Evolutionary conservation across 1,284 basidiomycete genomes (phyloP).

Genomic region (Rhodotorula sp.): DNA sequence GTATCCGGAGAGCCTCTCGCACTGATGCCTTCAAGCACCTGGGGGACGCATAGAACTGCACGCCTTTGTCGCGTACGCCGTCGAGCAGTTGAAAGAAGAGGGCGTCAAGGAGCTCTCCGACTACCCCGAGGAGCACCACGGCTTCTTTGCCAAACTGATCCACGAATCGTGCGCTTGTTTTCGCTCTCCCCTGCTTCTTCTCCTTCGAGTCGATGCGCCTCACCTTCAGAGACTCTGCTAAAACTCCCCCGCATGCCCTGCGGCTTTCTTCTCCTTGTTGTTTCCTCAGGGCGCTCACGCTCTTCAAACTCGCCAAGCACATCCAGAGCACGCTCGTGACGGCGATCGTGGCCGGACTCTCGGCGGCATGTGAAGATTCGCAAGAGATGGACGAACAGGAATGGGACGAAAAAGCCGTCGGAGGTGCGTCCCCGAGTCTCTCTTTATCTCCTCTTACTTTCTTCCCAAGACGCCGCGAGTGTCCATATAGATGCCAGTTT

Average conservation of each 20-base stretch:
- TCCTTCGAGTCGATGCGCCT: neutral
- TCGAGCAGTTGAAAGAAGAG: conserved; percentile 10
- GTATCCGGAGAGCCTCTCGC: conserved; percentile 1
- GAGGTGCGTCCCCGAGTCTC: conserved; percentile 9
- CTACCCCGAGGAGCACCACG: conserved; percentile 62
- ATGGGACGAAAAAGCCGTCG: neutral
- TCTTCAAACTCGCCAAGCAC: conserved; percentile 61
- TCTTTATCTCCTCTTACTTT: neutral
- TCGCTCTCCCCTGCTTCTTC: neutral
- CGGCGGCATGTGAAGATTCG: conserved; percentile 34
- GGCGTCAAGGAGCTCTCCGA: conserved; percentile 44
- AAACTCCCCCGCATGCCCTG: no score
- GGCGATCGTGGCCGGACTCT: conserved; percentile 13
- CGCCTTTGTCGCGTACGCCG: conserved; percentile 21
- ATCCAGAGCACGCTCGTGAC: conserved; percentile 59
- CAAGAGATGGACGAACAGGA: conserved; percentile 19
- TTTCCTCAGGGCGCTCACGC: conserved; percentile 63
- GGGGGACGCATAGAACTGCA: neutral
- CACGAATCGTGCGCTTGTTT: conserved; percentile 31
- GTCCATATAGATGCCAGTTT: no score
- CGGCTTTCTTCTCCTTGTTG: neutral
- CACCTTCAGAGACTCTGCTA: neutral
- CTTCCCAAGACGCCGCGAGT: no score
- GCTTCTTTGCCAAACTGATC: conserved; percentile 47
- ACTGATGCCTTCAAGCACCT: neutral